phyloP scores from a whole-genome alignment of 352 stramenopile genomes.

The Pythium aquatile region DNA sequence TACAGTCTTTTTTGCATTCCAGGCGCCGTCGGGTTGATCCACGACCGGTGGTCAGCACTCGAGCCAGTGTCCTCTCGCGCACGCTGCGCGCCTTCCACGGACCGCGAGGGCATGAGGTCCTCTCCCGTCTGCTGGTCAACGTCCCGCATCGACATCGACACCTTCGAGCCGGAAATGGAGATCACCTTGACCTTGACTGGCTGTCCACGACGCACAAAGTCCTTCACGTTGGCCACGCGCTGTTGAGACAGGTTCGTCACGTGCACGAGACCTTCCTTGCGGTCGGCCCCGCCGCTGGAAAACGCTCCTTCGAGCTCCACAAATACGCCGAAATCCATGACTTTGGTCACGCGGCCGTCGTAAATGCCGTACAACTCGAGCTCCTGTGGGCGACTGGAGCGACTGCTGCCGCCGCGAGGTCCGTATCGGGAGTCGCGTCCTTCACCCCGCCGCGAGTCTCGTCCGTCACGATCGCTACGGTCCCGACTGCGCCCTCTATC shows the following conservation, averaged over 20 bases:
- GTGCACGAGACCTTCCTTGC: conserved; percentile 94
- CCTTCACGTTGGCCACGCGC: conserved; percentile 86
- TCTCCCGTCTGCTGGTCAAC: conserved; percentile 94
- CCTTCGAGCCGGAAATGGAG: conserved; percentile 84
- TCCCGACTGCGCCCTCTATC: conserved; percentile 29
- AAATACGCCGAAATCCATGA: conserved; percentile 97
- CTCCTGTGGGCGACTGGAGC: conserved; percentile 20
- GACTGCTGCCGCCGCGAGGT: conserved; percentile 23
- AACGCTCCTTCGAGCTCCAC: conserved; percentile 88
- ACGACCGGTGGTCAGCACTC: conserved; percentile 58
- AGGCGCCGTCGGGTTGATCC: conserved; percentile 84
- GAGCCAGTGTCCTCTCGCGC: conserved; percentile 48
- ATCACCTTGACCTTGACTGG: conserved; percentile 97
- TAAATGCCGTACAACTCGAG: conserved; percentile 95
- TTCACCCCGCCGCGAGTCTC: conserved; percentile 4
- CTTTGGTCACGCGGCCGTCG: conserved; percentile 90
- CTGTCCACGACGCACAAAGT: conserved; percentile 87
- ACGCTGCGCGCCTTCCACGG: conserved; percentile 50
- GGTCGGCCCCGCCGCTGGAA: conserved; percentile 28
- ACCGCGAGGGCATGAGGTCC: conserved; percentile 94
- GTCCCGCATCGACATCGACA: conserved; percentile 97
- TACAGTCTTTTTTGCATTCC: conserved; percentile 62
- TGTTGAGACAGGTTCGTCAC: conserved; percentile 90
- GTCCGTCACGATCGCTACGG: conserved; percentile 23
- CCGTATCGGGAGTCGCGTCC: conserved; percentile 15